These are phyloP conservation scores for Blastocystis sp. DNA, from an alignment of 352 stramenopile genomes.

Conservation along the genomic window DNA sequence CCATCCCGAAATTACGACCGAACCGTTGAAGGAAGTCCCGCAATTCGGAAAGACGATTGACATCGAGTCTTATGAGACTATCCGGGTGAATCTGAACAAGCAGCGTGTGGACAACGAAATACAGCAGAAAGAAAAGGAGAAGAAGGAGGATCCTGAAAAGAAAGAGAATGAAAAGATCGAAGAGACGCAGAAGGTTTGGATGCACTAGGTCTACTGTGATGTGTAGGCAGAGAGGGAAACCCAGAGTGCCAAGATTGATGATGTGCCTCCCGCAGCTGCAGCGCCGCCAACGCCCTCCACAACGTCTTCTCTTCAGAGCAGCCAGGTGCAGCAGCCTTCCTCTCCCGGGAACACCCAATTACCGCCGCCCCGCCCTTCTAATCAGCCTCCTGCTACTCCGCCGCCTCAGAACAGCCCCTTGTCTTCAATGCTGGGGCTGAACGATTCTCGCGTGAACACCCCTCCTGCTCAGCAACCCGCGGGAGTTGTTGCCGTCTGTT, in stretches of 20 bases:
- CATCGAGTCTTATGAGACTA: constrained; percentile 11
- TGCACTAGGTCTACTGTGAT: background rate
- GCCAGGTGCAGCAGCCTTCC: background rate
- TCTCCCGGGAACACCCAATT: background rate
- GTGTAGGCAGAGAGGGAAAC: background rate
- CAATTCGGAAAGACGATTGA: background rate
- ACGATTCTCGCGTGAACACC: too few relatives aligned
- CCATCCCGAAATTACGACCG: constrained; percentile 1
- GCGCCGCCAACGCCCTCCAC: background rate
- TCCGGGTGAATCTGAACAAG: background rate
- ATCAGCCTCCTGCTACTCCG: background rate
- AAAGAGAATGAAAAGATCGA: background rate
- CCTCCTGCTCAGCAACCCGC: background rate
- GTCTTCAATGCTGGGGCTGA: background rate
- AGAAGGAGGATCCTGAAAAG: constrained; percentile 1
- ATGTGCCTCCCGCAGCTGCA: background rate
- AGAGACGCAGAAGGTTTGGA: background rate
- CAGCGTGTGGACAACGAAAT: background rate
- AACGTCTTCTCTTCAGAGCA: background rate
- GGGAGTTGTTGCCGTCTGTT: too few relatives aligned
- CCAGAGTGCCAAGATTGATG: background rate
- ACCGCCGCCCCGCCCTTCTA: background rate
- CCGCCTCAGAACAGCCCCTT: background rate
- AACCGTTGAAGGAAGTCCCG: background rate
- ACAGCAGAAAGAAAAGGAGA: background rate